Base-by-base conservation (phyloP, 441 rosid genomes). In the Aquilaria agallochum region DNA sequence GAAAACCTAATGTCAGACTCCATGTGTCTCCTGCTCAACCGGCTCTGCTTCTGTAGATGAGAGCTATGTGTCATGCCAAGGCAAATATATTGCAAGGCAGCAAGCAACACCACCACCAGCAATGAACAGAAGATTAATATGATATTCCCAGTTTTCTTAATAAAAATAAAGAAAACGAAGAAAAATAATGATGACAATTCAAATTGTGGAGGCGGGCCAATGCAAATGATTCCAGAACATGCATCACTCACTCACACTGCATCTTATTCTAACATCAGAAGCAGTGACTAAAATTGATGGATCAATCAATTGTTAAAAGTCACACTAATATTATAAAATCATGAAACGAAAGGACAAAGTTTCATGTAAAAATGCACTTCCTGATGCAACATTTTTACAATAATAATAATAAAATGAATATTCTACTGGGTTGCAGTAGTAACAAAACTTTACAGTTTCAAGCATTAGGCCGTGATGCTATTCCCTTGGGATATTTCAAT, bases 1-100 rank as follows among this genome's bases (percentile, higher is more conserved):
- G 45, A 36, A 4, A 53, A 60, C 42, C 59, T 73, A 7, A 11
- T 76, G 84, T 80, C 87, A 83, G 86, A 66, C 74, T 74, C 84
- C 92, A 78, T 81, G 81, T 72, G 84, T 80, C 73, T 79, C 75
- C 81, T 67, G 76, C 79, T 73, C 80, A 71, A 63, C 67, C 60
- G 69, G 75, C 66, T 66, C 70, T 81, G 75, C 66, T 66, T 71
- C 83, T 75, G 75, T 77, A 40, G 74, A 71, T 76, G 87, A 86
- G 81, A 81, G 83, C 69, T 50, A 68, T 72, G 68, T 67, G 77
- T 68, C 87, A 70, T 70, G 63, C 9, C 45, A 40, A 40, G 45
- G 45, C 45, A 40, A 1, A 40, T 6, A 40, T 40, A 20, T 20
- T 20, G 45, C 45, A 40, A 40, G 7, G 45, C 45, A 40, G 2